Base-by-base conservation (phyloP, 768 basidiomycete species). In the Daedaleopsis sinensis region DNA sequence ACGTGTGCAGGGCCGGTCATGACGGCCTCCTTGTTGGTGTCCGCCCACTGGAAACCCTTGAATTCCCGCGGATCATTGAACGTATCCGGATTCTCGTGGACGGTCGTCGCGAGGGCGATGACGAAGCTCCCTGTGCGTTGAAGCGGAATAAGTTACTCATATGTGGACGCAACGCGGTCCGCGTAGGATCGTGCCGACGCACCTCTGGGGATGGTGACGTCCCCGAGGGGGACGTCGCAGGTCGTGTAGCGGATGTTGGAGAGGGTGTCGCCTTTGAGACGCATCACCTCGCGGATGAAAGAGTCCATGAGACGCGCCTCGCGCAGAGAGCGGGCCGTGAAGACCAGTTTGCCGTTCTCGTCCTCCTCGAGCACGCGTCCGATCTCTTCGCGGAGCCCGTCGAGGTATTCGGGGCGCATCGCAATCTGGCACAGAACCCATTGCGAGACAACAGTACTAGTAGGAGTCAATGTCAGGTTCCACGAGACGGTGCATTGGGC, bases 211-310 rank as follows among this genome's bases (percentile, higher is more conserved):
- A 76, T 71, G 4, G 67, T 66, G 24, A 71, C 71, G 19, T 62
- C 62, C 19, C 62, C 74, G 51, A 74, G 61, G 8, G 62, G 55
- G 5, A 65, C 63, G 36, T 75, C 72, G 36, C 63, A 55, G 4
- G 70, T 72, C 9, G 76, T 74, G 55, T 67, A 50, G 5, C 76
- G 66, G 49, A 70, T 69, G 9, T 66, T 65, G 19, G 69, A 68
- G 44, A 77, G 67, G 8, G 73, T 74, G 53, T 75, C 74, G 18
- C 76, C 76, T 60, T 77, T 77, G 13, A 72, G 71, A 16, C 74
- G 72, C 71, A 77, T 68, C 13, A 77, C 76, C 52, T 77, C 74
- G 5, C 76, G 72, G 32, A 76, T 71, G 64, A 77, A 77, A 1
- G 74, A 74, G 57, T 77, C 76, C 18, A 74, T 57, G 38, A 67